Conservation (phyloP, 192 early-diverging fungal genomes). For the Mortierella hygrophila region DNA sequence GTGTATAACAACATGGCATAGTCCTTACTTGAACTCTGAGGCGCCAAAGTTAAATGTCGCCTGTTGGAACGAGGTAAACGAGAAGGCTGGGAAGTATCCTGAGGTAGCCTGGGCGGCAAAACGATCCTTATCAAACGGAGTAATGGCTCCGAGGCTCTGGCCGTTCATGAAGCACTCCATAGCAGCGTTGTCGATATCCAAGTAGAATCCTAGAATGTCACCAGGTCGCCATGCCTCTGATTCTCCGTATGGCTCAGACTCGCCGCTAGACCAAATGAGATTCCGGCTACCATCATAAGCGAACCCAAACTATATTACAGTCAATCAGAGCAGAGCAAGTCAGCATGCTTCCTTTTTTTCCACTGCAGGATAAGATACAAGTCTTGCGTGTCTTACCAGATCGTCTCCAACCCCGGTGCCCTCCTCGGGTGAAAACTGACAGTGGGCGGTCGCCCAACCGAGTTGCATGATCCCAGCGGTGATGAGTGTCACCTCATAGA, state of each 20-base stretch:
- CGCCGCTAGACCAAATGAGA: slow-evolving; percentile 74
- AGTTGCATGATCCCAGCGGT: slow-evolving; percentile 86
- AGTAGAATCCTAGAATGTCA: slow-evolving; percentile 62
- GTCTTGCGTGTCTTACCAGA: slow-evolving; percentile 50
- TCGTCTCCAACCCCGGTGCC: slow-evolving; percentile 83
- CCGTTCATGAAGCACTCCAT: slow-evolving; percentile 80
- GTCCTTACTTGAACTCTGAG: slow-evolving; percentile 50
- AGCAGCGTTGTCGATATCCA: slow-evolving; percentile 75
- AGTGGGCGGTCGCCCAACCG: slow-evolving; percentile 78
- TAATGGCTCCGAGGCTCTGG: slow-evolving; percentile 69
- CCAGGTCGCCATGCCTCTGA: slow-evolving; percentile 67
- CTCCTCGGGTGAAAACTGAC: slow-evolving; percentile 80
- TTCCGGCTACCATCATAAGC: slow-evolving; percentile 82
- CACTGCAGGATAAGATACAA: background rate
- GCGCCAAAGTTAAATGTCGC: slow-evolving; percentile 79
- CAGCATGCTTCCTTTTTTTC: background rate
- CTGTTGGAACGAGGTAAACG: slow-evolving; percentile 79
- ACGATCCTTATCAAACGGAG: slow-evolving; percentile 43
- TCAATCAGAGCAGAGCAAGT: background rate
- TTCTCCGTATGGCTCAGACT: slow-evolving; percentile 61
- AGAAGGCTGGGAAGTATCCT: slow-evolving; percentile 78
- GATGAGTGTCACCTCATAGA: slow-evolving; percentile 76
- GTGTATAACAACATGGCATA: background rate
- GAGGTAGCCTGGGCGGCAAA: slow-evolving; percentile 51
- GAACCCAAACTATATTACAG: slow-evolving; percentile 73